Conservation (phyloP, 139 green algal species). For the Closterium sp. region DNA sequence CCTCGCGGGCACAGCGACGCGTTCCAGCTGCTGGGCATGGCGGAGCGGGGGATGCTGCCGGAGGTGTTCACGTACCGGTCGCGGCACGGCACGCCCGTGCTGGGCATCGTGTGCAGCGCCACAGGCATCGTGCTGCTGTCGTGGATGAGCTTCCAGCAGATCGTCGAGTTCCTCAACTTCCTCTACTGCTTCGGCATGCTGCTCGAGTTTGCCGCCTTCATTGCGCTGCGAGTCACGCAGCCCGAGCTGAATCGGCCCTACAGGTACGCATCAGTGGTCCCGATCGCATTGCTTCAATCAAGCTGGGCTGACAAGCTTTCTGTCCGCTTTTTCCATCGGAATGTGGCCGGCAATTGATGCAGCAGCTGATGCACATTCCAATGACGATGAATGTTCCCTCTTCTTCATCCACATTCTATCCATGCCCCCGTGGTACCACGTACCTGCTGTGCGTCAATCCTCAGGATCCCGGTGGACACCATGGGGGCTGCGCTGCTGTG, state of each 20-base stretch:
- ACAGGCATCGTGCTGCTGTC: constrained; percentile 68
- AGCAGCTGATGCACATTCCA: not conserved
- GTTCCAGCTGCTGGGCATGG: constrained; percentile 93
- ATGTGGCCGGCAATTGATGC: not conserved
- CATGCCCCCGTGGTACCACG: too few species aligned
- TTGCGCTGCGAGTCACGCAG: constrained; percentile 74
- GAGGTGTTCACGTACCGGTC: constrained; percentile 63
- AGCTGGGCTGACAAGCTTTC: not conserved
- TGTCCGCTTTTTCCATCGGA: not conserved
- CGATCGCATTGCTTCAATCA: not conserved
- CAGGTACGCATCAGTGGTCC: constrained; percentile 2
- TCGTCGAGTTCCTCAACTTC: constrained; percentile 91
- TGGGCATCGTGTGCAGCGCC: constrained; percentile 78
- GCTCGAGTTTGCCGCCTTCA: constrained; percentile 92
- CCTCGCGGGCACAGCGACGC: constrained; percentile 59
- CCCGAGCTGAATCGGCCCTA: constrained; percentile 69
- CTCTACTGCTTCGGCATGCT: constrained; percentile 93
- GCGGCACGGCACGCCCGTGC: constrained; percentile 80
- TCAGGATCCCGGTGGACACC: constrained; percentile 61
- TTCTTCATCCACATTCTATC: too few species aligned
- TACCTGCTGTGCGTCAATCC: too few species aligned
- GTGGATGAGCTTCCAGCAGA: constrained; percentile 58
- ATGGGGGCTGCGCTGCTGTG: too few species aligned
- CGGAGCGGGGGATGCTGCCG: constrained; percentile 91
- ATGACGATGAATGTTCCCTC: too few species aligned